Evolutionary conservation across 2,329 filamentous ascomycete species (phyloP).

Genomic region (Fusarium buxicola): DNA sequence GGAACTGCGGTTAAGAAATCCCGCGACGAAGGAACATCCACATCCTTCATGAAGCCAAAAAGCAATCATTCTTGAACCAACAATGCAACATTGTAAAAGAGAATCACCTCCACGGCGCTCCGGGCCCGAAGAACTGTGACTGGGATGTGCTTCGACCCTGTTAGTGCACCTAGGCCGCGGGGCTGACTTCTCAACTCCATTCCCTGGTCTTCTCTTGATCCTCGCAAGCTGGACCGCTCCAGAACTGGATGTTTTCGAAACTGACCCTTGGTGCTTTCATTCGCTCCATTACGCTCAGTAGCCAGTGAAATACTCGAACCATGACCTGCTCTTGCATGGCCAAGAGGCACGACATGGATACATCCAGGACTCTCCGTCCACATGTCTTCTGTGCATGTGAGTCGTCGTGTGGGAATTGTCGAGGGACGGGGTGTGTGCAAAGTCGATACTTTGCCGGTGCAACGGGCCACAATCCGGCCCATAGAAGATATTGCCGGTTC

Average conservation of each 20-base stretch:
- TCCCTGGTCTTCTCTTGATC: background rate
- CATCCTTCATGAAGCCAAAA: constrained; percentile 11
- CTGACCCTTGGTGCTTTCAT: constrained; percentile 19
- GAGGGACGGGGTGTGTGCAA: constrained; percentile 11
- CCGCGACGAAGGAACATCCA: constrained; percentile 12
- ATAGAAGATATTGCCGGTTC: background rate
- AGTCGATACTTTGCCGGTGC: constrained; percentile 2
- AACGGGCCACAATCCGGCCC: constrained; percentile 6
- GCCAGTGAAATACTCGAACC: constrained; percentile 22
- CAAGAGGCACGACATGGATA: constrained; percentile 22
- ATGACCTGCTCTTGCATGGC: constrained; percentile 13
- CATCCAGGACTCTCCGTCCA: constrained; percentile 9
- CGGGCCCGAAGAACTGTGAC: constrained; percentile 6
- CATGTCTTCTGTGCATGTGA: background rate
- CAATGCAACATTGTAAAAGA: background rate
- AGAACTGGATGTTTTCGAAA: background rate
- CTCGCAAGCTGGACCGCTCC: constrained; percentile 2
- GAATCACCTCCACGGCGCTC: constrained; percentile 21
- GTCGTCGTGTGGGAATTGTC: constrained; percentile 9
- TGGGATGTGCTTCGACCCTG: constrained; percentile 2
- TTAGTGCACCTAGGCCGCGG: constrained; percentile 13
- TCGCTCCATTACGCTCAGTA: constrained; percentile 3
- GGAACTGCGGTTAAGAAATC: constrained; percentile 9
- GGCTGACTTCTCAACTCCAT: constrained; percentile 7
- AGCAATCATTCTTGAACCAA: constrained; percentile 1